Base-by-base conservation (phyloP, 2,329 filamentous ascomycete species). In the Hyphodiscus sp. region DNA sequence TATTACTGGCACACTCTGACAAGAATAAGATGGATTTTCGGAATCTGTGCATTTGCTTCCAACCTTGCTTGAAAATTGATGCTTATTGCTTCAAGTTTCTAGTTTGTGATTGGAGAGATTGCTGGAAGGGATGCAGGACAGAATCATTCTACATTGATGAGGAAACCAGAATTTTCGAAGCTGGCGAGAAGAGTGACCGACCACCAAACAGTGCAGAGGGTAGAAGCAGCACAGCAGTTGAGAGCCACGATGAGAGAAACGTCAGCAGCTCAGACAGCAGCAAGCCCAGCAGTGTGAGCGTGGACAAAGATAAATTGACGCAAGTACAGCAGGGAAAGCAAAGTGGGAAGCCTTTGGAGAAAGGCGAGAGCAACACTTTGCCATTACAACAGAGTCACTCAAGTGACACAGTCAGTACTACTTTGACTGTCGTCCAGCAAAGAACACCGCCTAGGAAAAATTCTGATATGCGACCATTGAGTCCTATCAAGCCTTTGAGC, bases 21-120 rank as follows among this genome's bases (percentile, higher is more conserved):
- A 91, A 92, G 75, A 97, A 96, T 79, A 96, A 95, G 75, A 97
- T 97, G 92, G 90, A 95, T 68, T 96, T 92, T 68, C 85, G 89
- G 67, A 96, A 96, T 61, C 76, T 97, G 20, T 95, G 91, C 73
- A 95, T 96, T 63, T 97, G 92, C 74, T 96, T 96, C 71, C 91
- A 96, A 70, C 92, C 92, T 2, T 95, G 91, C 70, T 90, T 97
- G 81, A 95, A 92, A 72, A 94, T 97, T 55, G 92, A 97, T 65
- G 86, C 86, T 1, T 95, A 92, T 69, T 95, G 90, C 69, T 97
- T 97, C 78, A 90, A 91, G 65, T 96, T 96, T 61, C 77, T 97
- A 13, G 91, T 97, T 19, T 89, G 90, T 66, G 87, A 97, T 68
- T 97, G 92, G 92, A 85, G 91, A 63, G 86, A 95, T 62, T 97